phyloP scores from a whole-genome alignment of 805 yeast genomes.

The Zygoascus bituminiphila region DNA sequence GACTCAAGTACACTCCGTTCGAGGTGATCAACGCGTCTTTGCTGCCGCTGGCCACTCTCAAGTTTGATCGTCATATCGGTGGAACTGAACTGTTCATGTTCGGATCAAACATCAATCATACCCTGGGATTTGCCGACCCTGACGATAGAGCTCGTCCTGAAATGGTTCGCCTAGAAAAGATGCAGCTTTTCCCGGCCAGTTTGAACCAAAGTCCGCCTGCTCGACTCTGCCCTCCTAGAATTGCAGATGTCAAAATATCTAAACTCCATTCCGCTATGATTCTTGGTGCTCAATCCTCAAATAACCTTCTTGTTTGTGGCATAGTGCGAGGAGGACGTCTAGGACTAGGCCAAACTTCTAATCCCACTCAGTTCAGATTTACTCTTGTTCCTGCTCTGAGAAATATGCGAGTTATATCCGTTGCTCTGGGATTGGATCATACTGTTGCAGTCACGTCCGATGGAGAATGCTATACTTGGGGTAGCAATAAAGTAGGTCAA shows the following conservation, averaged over 20 bases:
- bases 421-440: constrained; percentile 60
- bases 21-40: constrained; percentile 42
- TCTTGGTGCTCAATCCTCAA: constrained; percentile 38
- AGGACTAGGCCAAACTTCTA: constrained; percentile 40
- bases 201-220: constrained; percentile 6
- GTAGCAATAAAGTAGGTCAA: constrained; percentile 60
- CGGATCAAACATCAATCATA: constrained; percentile 57
- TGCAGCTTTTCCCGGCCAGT: not conserved
- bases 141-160: constrained; percentile 42
- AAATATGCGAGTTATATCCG: constrained; percentile 26
- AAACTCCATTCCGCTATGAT: constrained; percentile 57
- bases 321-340: constrained; percentile 62
- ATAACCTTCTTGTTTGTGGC: constrained; percentile 54
- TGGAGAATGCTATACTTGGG: constrained; percentile 70
- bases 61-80: constrained; percentile 26
- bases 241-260: constrained; percentile 44
- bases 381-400: constrained; percentile 35
- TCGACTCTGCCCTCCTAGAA: constrained; percentile 35
- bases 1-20: constrained; percentile 64
- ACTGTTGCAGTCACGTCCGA: constrained; percentile 45
- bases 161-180: constrained; percentile 26
- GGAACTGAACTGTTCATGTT: constrained; percentile 43
- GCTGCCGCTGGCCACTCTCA: not conserved
- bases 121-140: constrained; percentile 59
- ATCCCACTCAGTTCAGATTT: constrained; percentile 35